phyloP scores from a whole-genome alignment of 2,329 filamentous ascomycete genomes.

The Nigrospora sphaerica region DNA sequence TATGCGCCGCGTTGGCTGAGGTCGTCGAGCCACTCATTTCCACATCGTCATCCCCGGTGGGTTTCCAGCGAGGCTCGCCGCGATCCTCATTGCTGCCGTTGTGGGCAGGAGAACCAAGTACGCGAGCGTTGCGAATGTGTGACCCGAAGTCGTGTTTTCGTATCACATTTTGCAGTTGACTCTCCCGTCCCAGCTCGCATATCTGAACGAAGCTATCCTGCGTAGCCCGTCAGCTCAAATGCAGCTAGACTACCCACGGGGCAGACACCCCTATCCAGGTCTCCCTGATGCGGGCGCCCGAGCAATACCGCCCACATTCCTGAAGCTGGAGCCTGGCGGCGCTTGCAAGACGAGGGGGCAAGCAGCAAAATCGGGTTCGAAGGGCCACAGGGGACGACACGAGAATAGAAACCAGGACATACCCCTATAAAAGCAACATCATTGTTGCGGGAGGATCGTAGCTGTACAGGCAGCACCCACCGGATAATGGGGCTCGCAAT shows the following conservation, averaged over 20 bases:
- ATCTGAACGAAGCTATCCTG: slow-evolving; percentile 76
- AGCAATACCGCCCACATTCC: too few species aligned
- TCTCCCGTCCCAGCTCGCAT: slow-evolving; percentile 62
- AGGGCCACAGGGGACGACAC: too few species aligned
- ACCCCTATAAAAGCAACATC: slow-evolving; percentile 84
- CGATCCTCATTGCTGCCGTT: slow-evolving; percentile 23
- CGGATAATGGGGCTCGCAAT: slow-evolving; percentile 68
- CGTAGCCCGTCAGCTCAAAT: neutral
- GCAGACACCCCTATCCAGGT: too few species aligned
- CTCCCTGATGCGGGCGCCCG: too few species aligned
- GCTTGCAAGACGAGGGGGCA: too few species aligned
- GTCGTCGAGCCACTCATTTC: slow-evolving; percentile 20
- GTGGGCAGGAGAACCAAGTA: slow-evolving; percentile 55
- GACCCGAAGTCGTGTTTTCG: slow-evolving; percentile 72
- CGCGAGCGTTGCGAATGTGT: slow-evolving; percentile 70
- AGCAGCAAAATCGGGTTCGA: too few species aligned
- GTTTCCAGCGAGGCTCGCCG: slow-evolving; percentile 21
- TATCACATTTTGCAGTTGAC: slow-evolving; percentile 68
- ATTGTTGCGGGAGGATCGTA: slow-evolving; percentile 63
- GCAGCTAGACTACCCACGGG: too few species aligned
- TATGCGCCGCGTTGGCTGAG: slow-evolving; percentile 1
- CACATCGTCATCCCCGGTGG: slow-evolving; percentile 29
- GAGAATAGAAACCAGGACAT: slow-evolving; percentile 7
- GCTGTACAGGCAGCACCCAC: slow-evolving; percentile 71
- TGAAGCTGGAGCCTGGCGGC: too few species aligned